Percentiles rank a stretch among this genome's conserved stretches.
Conservation (phyloP, 2,329 filamentous ascomycete species). For the Camillea tinctor region DNA sequence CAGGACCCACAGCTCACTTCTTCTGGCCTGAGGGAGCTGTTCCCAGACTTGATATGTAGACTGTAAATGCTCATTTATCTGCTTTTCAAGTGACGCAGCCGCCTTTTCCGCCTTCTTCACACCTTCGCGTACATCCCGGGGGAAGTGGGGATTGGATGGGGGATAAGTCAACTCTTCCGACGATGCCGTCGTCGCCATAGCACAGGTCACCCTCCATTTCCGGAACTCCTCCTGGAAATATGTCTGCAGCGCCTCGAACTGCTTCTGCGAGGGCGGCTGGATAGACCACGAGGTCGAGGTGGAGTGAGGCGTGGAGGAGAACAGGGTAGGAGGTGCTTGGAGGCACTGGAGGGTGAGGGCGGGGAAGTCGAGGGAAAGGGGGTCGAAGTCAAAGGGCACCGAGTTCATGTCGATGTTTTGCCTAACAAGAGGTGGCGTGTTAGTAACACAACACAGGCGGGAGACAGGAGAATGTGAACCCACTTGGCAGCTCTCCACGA, state of each 20-base stretch:
- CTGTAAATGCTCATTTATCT: conserved; percentile 73
- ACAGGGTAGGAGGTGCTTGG: conserved; percentile 72
- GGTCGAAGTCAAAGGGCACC: conserved; percentile 75
- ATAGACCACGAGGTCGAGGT: conserved; percentile 81
- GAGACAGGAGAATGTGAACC: conserved; percentile 29
- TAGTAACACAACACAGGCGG: conserved; percentile 12
- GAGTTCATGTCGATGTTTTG: conserved; percentile 55
- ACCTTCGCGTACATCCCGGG: conserved; percentile 45
- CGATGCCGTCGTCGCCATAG: conserved; percentile 47
- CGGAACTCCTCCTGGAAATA: conserved; percentile 68
- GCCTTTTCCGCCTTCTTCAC: conserved; percentile 48
- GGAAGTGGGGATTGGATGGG: conserved; percentile 37
- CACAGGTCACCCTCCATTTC: conserved; percentile 58
- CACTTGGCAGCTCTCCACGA: conserved; percentile 79
- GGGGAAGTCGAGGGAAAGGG: conserved; percentile 81
- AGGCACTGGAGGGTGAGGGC: conserved; percentile 80
- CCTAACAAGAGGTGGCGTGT: conserved; percentile 34
- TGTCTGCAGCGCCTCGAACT: conserved; percentile 68
- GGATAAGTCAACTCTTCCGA: conserved; percentile 53
- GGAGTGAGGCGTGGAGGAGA: conserved; percentile 76
- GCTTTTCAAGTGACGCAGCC: conserved; percentile 63
- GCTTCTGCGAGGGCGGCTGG: conserved; percentile 68
- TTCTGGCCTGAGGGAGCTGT: conserved; percentile 54
- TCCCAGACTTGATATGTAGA: conserved; percentile 77
- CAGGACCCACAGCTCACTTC: conserved; percentile 59